phyloP scores from a whole-genome alignment of 331 rosid species.

The Dryas integrifolia region DNA sequence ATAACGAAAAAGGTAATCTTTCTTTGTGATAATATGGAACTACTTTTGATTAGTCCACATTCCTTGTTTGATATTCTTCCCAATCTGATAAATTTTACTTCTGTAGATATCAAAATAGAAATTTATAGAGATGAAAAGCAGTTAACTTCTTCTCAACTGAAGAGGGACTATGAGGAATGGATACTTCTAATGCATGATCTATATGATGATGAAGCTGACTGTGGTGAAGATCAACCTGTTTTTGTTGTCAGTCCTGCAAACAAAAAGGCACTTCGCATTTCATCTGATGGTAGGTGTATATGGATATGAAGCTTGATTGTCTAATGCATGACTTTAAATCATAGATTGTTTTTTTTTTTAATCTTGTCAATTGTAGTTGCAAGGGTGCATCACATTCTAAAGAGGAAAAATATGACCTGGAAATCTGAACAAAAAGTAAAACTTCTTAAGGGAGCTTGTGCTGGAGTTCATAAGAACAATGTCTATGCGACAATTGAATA shows the following conservation, averaged over 20 bases:
- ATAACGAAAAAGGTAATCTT: slow-evolving; percentile 42
- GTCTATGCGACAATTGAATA: slow-evolving; percentile 61
- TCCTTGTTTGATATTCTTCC: slow-evolving; percentile 15
- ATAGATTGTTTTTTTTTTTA: not conserved
- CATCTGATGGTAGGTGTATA: slow-evolving; percentile 44
- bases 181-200: slow-evolving; percentile 46
- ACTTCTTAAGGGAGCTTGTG: slow-evolving; percentile 55
- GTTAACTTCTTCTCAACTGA: slow-evolving; percentile 38
- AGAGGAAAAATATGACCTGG: slow-evolving; percentile 47
- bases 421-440: slow-evolving; percentile 46
- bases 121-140: slow-evolving; percentile 32
- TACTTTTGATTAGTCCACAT: not conserved
- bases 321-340: not conserved
- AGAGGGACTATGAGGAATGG: slow-evolving; percentile 52
- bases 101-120: slow-evolving; percentile 31
- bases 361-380: slow-evolving; percentile 30
- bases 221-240: slow-evolving; percentile 51
- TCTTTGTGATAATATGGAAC: slow-evolving; percentile 2
- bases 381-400: slow-evolving; percentile 46
- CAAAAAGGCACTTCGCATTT: slow-evolving; percentile 43
- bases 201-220: slow-evolving; percentile 53
- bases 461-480: slow-evolving; percentile 38
- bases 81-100: slow-evolving; percentile 14
- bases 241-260: slow-evolving; percentile 44
- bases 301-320: not conserved